Conservation (phyloP, 495 filamentous ascomycete species). For the Xylaria longipes region DNA sequence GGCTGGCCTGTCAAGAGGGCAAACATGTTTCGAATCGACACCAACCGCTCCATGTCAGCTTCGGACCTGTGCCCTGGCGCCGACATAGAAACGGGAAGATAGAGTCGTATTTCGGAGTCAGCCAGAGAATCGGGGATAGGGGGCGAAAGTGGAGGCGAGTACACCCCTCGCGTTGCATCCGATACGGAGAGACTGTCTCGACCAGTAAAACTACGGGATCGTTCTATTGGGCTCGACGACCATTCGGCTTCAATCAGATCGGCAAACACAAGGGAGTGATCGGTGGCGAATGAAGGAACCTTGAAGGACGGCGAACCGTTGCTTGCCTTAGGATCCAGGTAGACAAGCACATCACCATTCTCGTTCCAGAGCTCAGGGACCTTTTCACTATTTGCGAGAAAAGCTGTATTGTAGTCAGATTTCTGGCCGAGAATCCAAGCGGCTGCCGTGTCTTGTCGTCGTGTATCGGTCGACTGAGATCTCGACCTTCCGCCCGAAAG, state of each 20-base stretch:
- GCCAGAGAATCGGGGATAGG: slow-evolving; percentile 44
- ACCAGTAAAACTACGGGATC: slow-evolving; percentile 49
- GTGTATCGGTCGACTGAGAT: slow-evolving; percentile 45
- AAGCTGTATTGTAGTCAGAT: slow-evolving; percentile 66
- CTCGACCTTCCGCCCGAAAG: slow-evolving; percentile 52
- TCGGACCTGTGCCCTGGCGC: slow-evolving; percentile 52
- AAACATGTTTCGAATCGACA: slow-evolving; percentile 88
- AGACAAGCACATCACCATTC: slow-evolving; percentile 79
- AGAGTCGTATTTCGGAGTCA: slow-evolving; percentile 68
- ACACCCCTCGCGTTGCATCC: slow-evolving; percentile 51
- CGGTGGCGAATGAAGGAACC: slow-evolving; percentile 72
- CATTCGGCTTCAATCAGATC: slow-evolving; percentile 71
- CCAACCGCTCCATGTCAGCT: slow-evolving; percentile 69
- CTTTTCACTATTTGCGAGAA: slow-evolving; percentile 65
- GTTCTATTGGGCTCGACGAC: slow-evolving; percentile 47
- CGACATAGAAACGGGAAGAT: slow-evolving; percentile 60
- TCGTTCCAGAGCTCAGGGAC: slow-evolving; percentile 91
- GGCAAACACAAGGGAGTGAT: slow-evolving; percentile 71
- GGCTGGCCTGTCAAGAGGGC: slow-evolving; percentile 84
- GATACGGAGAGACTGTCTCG: slow-evolving; percentile 46
- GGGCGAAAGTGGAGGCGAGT: slow-evolving; percentile 40
- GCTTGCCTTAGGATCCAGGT: slow-evolving; percentile 73
- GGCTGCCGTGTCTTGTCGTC: slow-evolving; percentile 37
- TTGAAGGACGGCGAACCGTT: slow-evolving; percentile 78
- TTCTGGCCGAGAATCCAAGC: slow-evolving; percentile 70